Conservation (phyloP, 129 eudicot genomes). For the Artemisia argyi region DNA sequence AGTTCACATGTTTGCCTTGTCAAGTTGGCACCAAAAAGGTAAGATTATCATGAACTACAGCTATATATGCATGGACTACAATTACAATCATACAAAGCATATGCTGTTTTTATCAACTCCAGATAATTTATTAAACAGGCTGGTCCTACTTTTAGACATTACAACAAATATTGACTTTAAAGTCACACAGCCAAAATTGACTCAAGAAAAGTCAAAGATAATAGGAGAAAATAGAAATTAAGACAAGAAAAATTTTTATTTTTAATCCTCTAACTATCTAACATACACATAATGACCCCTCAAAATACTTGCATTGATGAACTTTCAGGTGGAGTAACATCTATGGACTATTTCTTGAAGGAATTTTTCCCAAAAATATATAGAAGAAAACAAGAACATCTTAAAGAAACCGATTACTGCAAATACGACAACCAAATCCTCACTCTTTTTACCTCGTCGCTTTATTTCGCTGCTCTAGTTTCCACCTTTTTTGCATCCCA, state of each 20-base stretch:
- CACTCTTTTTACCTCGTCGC: conserved; percentile 84
- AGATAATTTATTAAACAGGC: neutral
- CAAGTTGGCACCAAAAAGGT: too few species aligned
- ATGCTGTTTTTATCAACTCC: neutral
- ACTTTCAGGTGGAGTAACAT: conserved; percentile 87
- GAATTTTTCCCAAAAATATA: conserved; percentile 80
- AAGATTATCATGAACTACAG: neutral
- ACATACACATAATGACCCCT: neutral
- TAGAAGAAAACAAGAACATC: conserved; percentile 64
- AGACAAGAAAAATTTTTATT: too few species aligned
- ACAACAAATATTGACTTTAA: neutral
- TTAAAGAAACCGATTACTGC: conserved; percentile 85
- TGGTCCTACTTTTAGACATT: too few species aligned
- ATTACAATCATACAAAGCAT: neutral
- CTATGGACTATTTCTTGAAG: conserved; percentile 81
- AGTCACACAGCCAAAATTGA: neutral
- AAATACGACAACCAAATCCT: conserved; percentile 82
- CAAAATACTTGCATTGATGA: neutral
- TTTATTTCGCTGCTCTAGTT: conserved; percentile 73
- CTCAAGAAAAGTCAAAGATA: neutral
- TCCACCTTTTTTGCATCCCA: conserved; percentile 79
- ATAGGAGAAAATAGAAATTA: too few species aligned
- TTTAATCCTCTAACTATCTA: too few species aligned
- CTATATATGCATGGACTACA: neutral
- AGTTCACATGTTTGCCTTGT: neutral